These are phyloP conservation scores for Arthrinium phaeospermum DNA, from an alignment of 2,329 filamentous ascomycete genomes.

Conservation along the genomic window DNA sequence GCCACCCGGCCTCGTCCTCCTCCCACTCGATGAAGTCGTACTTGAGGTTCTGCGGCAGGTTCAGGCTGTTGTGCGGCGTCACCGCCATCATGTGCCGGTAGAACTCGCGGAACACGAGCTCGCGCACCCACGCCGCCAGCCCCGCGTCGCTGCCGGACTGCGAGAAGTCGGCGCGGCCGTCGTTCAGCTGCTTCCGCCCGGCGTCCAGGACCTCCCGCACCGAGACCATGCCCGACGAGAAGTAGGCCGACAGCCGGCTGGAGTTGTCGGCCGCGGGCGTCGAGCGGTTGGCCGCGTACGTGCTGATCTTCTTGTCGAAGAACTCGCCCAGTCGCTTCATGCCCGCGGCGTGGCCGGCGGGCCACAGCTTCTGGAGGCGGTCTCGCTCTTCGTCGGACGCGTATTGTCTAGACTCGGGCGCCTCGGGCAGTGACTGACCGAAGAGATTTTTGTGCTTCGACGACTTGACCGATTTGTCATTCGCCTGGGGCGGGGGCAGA, in stretches of 20 bases:
- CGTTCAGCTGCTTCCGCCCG: slow-evolving; percentile 22
- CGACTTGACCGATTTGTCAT: slow-evolving; percentile 38
- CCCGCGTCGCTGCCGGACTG: slow-evolving; percentile 24
- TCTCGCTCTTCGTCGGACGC: slow-evolving; percentile 37
- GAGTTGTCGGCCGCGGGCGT: slow-evolving; percentile 41
- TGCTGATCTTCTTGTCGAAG: slow-evolving; percentile 37
- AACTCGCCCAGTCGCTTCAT: slow-evolving; percentile 38
- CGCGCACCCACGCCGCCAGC: slow-evolving; percentile 32
- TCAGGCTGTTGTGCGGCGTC: slow-evolving; percentile 57
- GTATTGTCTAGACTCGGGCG: slow-evolving; percentile 40
- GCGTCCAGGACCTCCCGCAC: slow-evolving; percentile 30
- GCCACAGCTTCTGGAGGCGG: slow-evolving; percentile 41
- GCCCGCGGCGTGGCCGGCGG: slow-evolving; percentile 40
- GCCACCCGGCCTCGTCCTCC: slow-evolving; percentile 62
- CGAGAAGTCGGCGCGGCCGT: slow-evolving; percentile 26
- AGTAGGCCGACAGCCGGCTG: slow-evolving; percentile 42
- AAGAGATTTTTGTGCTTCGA: slow-evolving; percentile 34
- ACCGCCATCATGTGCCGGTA: slow-evolving; percentile 33
- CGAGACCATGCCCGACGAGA: slow-evolving; percentile 37
- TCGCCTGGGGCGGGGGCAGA: slow-evolving; percentile 36
- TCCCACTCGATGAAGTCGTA: slow-evolving; percentile 73
- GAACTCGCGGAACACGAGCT: slow-evolving; percentile 37
- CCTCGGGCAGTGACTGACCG: slow-evolving; percentile 33
- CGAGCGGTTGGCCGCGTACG: slow-evolving; percentile 39
- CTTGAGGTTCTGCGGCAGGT: slow-evolving; percentile 75